Evolutionary conservation across 2,329 filamentous ascomycete species (phyloP).

Genomic region (Triangularia setosa): DNA sequence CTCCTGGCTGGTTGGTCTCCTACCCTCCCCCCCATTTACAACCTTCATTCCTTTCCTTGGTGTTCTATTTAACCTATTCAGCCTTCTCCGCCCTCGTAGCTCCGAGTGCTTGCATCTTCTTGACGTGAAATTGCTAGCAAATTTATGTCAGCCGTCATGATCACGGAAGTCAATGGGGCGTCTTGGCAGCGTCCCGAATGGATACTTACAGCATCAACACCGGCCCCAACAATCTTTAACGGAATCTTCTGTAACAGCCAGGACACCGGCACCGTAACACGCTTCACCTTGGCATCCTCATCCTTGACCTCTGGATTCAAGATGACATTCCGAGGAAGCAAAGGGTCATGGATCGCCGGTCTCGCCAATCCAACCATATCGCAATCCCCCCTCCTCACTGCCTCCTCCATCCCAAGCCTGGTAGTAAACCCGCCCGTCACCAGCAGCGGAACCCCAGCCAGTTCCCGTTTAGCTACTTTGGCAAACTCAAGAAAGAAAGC

Average conservation of each 20-base stretch:
- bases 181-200: not conserved
- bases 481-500: slow-evolving; percentile 68
- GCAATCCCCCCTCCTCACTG: slow-evolving; percentile 36
- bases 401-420: slow-evolving; percentile 38
- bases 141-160: not conserved
- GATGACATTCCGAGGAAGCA: slow-evolving; percentile 34
- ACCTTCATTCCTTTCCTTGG: not conserved
- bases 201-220: slow-evolving; percentile 14
- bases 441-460: slow-evolving; percentile 46
- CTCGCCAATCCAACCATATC: slow-evolving; percentile 41
- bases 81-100: not conserved
- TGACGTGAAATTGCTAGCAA: slow-evolving; percentile 8
- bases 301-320: slow-evolving; percentile 34
- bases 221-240: slow-evolving; percentile 8
- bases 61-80: not conserved
- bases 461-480: slow-evolving; percentile 42
- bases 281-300: slow-evolving; percentile 32
- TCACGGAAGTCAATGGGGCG: not conserved
- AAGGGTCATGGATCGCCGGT: slow-evolving; percentile 37
- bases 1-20: not conserved
- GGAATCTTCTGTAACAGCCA: slow-evolving; percentile 12
- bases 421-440: slow-evolving; percentile 62
- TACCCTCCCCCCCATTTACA: not conserved
- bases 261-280: slow-evolving; percentile 20
- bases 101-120: slow-evolving; percentile 6